phyloP scores from a whole-genome alignment of 108 stramenopile genomes.

The Nannochloropsis gaditana region DNA sequence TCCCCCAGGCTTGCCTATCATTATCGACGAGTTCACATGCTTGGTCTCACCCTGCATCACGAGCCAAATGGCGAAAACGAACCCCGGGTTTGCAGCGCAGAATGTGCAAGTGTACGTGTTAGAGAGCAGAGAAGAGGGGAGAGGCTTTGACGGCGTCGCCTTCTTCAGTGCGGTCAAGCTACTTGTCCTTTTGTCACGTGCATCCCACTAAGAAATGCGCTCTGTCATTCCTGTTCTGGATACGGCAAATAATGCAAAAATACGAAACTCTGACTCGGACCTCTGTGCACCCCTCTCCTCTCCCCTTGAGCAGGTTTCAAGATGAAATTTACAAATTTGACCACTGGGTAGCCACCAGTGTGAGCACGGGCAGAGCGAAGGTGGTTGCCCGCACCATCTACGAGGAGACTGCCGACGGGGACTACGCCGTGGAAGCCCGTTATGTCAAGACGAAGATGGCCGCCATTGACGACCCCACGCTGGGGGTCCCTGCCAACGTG shows the following conservation, averaged over 20 bases:
- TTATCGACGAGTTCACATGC: not conserved
- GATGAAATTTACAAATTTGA: constrained; percentile 7
- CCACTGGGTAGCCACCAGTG: not conserved
- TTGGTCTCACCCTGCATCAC: not conserved
- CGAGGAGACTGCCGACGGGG: constrained; percentile 9
- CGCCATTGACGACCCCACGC: not conserved
- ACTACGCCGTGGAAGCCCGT: not conserved
- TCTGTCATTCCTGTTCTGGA: too few relatives aligned
- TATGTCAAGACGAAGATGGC: not conserved
- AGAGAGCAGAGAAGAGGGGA: too few relatives aligned
- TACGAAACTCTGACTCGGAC: too few relatives aligned
- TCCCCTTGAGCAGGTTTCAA: not conserved
- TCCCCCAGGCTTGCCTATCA: not conserved
- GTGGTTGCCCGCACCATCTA: not conserved
- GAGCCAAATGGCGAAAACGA: not conserved
- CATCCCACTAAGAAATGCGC: too few relatives aligned
- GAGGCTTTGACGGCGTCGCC: too few relatives aligned
- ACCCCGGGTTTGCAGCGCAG: constrained; percentile 8
- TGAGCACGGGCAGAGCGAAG: not conserved
- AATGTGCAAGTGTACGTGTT: not conserved
- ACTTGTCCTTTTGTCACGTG: too few relatives aligned
- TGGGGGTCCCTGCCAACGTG: not conserved
- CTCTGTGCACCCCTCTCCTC: too few relatives aligned
- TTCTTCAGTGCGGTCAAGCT: too few relatives aligned
- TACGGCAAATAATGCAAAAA: too few relatives aligned